Percentiles rank a stretch among this genome's conserved stretches.
These are phyloP conservation scores for Colletotrichum tanaceti DNA, from an alignment of 2,329 filamentous ascomycete genomes.

Conservation along the genomic window DNA sequence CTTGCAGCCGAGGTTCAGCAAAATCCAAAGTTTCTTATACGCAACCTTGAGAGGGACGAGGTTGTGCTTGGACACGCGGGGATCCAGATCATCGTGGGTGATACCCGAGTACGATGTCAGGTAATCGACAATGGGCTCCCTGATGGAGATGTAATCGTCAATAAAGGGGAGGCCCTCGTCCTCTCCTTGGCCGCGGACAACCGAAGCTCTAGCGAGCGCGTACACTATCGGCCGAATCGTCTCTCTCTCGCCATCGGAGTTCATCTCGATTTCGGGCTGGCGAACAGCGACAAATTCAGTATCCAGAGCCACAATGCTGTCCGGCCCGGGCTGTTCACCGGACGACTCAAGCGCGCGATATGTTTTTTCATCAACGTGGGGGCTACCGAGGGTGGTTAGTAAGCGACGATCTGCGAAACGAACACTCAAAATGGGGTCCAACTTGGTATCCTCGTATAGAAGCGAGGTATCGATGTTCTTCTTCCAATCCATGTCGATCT, in stretches of 20 bases:
- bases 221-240: slow-evolving; percentile 92
- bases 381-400: slow-evolving; percentile 50
- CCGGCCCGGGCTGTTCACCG: slow-evolving; percentile 74
- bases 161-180: slow-evolving; percentile 89
- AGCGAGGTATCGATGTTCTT: slow-evolving; percentile 84
- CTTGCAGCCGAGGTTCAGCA: slow-evolving; percentile 92
- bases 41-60: slow-evolving; percentile 89
- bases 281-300: slow-evolving; percentile 96
- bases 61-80: slow-evolving; percentile 80
- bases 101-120: slow-evolving; percentile 95
- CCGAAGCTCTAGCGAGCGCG: slow-evolving; percentile 91
- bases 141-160: slow-evolving; percentile 95
- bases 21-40: slow-evolving; percentile 98
- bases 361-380: slow-evolving; percentile 60
- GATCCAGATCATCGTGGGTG: slow-evolving; percentile 84
- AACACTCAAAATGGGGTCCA: slow-evolving; percentile 43
- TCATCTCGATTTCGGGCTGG: slow-evolving; percentile 94
- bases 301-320: slow-evolving; percentile 87
- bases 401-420: not conserved
- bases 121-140: slow-evolving; percentile 93
- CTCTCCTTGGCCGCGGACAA: slow-evolving; percentile 82
- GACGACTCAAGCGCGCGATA: slow-evolving; percentile 69
- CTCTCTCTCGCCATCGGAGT: slow-evolving; percentile 90
- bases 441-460: slow-evolving; percentile 78
- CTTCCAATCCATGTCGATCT: slow-evolving; percentile 89